Conservation (phyloP, 768 basidiomycete species). For the Udeniomyces megalosporus region DNA sequence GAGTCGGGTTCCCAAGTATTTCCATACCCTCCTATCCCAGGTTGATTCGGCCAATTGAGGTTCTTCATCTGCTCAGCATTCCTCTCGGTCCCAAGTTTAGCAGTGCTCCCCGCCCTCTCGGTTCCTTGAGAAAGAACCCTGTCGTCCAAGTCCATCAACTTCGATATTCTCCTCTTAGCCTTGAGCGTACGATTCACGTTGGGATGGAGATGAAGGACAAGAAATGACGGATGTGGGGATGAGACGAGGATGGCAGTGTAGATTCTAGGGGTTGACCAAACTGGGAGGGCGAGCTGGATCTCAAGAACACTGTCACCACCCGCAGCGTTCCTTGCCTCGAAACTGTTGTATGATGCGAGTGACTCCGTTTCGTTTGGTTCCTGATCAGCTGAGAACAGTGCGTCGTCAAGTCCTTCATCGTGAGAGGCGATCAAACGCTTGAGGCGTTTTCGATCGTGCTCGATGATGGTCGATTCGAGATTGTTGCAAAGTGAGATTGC, state of each 20-base stretch:
- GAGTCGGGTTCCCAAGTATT: neutral
- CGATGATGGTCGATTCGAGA: neutral
- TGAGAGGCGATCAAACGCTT: neutral
- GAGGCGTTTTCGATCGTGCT: neutral
- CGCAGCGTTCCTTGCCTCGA: neutral
- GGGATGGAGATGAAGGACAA: neutral
- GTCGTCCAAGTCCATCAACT: neutral
- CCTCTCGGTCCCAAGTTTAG: no score
- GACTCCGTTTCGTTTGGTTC: neutral
- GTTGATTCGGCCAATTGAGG: neutral
- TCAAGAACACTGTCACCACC: neutral
- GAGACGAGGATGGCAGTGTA: neutral
- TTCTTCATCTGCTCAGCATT: neutral
- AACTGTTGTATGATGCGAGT: neutral
- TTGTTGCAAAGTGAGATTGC: neutral
- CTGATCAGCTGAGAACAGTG: neutral
- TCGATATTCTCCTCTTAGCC: neutral
- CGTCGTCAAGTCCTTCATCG: conserved; percentile 3
- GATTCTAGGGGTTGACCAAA: neutral
- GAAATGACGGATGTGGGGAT: neutral
- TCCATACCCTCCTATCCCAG: no score
- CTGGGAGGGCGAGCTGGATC: neutral
- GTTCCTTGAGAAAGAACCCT: neutral
- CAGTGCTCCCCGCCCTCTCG: neutral
- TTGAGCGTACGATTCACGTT: no score